Evolutionary conservation across 2,329 filamentous ascomycete species (phyloP).

Genomic region (Neurospora sp.): DNA sequence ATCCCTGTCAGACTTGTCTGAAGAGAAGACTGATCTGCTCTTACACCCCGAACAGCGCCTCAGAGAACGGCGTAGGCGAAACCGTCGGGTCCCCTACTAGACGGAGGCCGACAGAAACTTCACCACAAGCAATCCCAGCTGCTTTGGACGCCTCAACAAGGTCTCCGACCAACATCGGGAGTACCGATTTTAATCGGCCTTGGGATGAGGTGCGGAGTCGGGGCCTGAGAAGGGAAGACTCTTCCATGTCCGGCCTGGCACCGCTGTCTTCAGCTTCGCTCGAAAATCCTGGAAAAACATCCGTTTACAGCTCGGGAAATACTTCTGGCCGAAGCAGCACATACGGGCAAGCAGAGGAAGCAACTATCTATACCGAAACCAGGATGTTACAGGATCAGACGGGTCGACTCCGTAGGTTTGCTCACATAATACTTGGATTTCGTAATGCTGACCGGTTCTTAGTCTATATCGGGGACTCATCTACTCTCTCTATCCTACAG

Average conservation of each 20-base stretch:
- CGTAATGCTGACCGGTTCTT: neutral
- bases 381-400: slow-evolving; percentile 52
- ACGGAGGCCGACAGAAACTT: slow-evolving; percentile 25
- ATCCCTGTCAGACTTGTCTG: slow-evolving; percentile 48
- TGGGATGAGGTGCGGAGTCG: slow-evolving; percentile 14
- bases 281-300: slow-evolving; percentile 11
- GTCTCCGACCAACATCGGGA: slow-evolving; percentile 6
- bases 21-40: slow-evolving; percentile 39
- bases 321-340: slow-evolving; percentile 28
- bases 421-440: neutral
- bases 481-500: slow-evolving; percentile 51
- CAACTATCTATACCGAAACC: slow-evolving; percentile 42
- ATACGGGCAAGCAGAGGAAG: slow-evolving; percentile 44
- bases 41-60: slow-evolving; percentile 28
- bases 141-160: slow-evolving; percentile 10
- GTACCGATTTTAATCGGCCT: slow-evolving; percentile 8
- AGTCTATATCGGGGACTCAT: slow-evolving; percentile 56
- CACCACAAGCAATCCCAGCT: slow-evolving; percentile 13
- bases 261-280: slow-evolving; percentile 9
- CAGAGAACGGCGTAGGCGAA: slow-evolving; percentile 22
- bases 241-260: slow-evolving; percentile 12
- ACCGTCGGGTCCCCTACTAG: slow-evolving; percentile 28
- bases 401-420: slow-evolving; percentile 42
- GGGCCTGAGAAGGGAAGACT: slow-evolving; percentile 7
- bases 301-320: slow-evolving; percentile 23